phyloP scores from a whole-genome alignment of 2,329 filamentous ascomycete species.

The Trichoderma cornu-damae region DNA sequence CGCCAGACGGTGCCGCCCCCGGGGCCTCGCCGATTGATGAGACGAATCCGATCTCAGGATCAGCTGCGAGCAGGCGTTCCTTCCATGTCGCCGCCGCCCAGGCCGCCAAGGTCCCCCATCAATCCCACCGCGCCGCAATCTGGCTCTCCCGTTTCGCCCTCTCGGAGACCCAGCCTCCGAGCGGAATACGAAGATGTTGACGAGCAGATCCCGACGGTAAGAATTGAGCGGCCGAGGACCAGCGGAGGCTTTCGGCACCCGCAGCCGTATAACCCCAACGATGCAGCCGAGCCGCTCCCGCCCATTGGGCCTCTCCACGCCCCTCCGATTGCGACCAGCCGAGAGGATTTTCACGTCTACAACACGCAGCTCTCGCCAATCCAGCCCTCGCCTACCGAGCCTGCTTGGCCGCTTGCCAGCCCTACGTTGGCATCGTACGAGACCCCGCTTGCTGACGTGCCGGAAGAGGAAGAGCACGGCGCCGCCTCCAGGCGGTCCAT shows the following conservation, averaged over 20 bases:
- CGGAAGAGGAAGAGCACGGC: slow-evolving; percentile 56
- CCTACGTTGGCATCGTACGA: slow-evolving; percentile 33
- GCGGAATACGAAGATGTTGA: slow-evolving; percentile 41
- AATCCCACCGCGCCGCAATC: slow-evolving; percentile 28
- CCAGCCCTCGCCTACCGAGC: slow-evolving; percentile 31
- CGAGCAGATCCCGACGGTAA: slow-evolving; percentile 30
- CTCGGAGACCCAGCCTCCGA: slow-evolving; percentile 51
- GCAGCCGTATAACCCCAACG: slow-evolving; percentile 36
- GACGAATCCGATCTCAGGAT: slow-evolving; percentile 46
- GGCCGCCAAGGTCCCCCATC: slow-evolving; percentile 41
- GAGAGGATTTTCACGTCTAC: background rate
- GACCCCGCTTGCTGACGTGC: slow-evolving; percentile 51
- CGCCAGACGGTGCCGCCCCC: slow-evolving; percentile 21
- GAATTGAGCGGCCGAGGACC: slow-evolving; percentile 42
- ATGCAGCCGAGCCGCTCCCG: slow-evolving; percentile 22
- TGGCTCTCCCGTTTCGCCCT: slow-evolving; percentile 44
- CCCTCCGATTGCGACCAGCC: slow-evolving; percentile 5
- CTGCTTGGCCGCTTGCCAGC: slow-evolving; percentile 38
- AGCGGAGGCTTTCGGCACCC: slow-evolving; percentile 43
- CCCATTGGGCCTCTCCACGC: slow-evolving; percentile 11
- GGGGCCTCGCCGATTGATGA: slow-evolving; percentile 36
- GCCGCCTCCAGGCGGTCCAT: slow-evolving; percentile 39
- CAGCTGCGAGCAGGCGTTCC: slow-evolving; percentile 42
- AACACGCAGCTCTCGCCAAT: slow-evolving; percentile 1
- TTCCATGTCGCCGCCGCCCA: slow-evolving; percentile 41